Evolutionary conservation across 352 stramenopile species (phyloP).

Genomic region (Phytophthora pini): DNA sequence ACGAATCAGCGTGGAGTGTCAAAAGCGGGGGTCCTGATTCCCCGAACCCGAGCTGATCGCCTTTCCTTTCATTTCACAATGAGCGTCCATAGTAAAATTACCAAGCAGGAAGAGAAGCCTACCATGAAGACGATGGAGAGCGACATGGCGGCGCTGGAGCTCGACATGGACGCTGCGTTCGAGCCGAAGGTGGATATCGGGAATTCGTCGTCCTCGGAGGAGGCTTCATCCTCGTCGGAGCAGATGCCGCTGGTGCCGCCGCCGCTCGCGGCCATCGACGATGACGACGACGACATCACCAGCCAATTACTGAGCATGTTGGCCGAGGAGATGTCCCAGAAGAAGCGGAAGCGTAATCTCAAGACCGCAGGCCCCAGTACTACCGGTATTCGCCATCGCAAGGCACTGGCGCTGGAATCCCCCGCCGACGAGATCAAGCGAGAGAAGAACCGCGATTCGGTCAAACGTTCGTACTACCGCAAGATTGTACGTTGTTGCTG

Average conservation of each 20-base stretch:
- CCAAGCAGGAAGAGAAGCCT: not conserved
- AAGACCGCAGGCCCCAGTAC: slow-evolving; percentile 32
- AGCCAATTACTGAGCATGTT: slow-evolving; percentile 50
- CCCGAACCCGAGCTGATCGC: not conserved
- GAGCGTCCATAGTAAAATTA: slow-evolving; percentile 17
- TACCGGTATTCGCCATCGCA: slow-evolving; percentile 33
- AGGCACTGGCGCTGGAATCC: slow-evolving; percentile 34
- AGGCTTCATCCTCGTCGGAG: slow-evolving; percentile 32
- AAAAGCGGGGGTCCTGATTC: slow-evolving; percentile 15
- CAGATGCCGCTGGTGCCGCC: slow-evolving; percentile 23
- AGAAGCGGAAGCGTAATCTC: slow-evolving; percentile 44
- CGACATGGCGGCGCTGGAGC: slow-evolving; percentile 38
- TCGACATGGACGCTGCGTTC: slow-evolving; percentile 32
- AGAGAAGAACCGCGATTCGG: slow-evolving; percentile 65
- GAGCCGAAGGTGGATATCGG: slow-evolving; percentile 32
- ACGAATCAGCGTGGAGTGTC: not conserved
- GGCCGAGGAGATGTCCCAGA: slow-evolving; percentile 50
- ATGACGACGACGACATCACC: slow-evolving; percentile 52
- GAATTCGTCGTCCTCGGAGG: slow-evolving; percentile 30
- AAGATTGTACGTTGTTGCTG: slow-evolving; percentile 43
- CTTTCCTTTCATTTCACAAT: slow-evolving; percentile 4
- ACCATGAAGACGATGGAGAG: slow-evolving; percentile 39
- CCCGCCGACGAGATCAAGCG: slow-evolving; percentile 50
- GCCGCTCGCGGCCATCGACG: slow-evolving; percentile 31
- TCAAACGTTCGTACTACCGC: slow-evolving; percentile 61